Conservation (phyloP, 148 eudicot genomes). For the Dianthus caryophyllus region DNA sequence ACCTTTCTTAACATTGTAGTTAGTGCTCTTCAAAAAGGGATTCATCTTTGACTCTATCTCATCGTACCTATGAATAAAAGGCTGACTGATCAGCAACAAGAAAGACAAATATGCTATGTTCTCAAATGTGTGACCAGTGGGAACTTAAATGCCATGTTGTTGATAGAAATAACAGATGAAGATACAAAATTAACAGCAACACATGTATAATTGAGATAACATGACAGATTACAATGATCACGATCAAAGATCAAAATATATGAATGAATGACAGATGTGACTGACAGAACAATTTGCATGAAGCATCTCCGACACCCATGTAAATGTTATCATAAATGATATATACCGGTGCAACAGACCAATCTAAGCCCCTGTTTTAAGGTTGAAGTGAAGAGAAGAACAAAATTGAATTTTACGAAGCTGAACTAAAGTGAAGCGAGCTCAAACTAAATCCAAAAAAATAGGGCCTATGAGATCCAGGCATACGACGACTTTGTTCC, state of each 20-base stretch:
- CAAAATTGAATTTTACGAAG: too few relatives aligned
- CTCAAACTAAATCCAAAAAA: too few relatives aligned
- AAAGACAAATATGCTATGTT: background rate
- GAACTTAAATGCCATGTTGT: too few relatives aligned
- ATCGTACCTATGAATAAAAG: constrained; percentile 53
- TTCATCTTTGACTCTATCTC: constrained; percentile 88
- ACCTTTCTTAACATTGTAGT: constrained; percentile 98
- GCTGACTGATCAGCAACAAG: background rate
- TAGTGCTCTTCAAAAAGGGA: constrained; percentile 67
- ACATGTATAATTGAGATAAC: background rate
- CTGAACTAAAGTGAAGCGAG: too few relatives aligned
- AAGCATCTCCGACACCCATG: background rate
- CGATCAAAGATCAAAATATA: background rate
- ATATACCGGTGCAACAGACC: background rate
- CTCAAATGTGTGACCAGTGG: background rate
- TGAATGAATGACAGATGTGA: background rate
- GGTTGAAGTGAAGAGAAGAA: too few relatives aligned
- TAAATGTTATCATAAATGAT: background rate
- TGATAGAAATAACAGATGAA: too few relatives aligned
- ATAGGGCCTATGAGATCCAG: too few relatives aligned
- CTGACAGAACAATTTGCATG: background rate
- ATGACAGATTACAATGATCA: background rate
- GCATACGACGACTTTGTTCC: background rate
- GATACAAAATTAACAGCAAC: background rate
- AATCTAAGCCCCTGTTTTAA: background rate